These are phyloP conservation scores for Filobasidium floriforme DNA, from an alignment of 768 basidiomycete genomes.

Conservation along the genomic window DNA sequence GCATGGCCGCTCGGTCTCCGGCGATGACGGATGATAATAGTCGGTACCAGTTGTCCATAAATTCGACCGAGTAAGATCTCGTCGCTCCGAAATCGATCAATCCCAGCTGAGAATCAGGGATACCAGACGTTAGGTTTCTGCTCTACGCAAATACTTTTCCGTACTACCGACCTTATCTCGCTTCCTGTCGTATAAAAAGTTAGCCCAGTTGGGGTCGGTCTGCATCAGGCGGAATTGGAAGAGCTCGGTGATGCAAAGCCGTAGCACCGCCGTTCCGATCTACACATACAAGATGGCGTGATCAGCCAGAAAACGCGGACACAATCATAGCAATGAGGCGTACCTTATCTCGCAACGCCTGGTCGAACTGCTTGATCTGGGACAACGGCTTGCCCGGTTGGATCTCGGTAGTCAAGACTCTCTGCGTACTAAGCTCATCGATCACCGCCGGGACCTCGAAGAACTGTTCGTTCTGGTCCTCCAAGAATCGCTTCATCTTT, in stretches of 20 bases:
- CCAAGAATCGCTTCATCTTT: conserved; percentile 50
- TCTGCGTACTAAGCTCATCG: conserved; percentile 69
- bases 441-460: conserved; percentile 78
- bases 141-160: not conserved
- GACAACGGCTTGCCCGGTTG: conserved; percentile 76
- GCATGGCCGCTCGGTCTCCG: conserved; percentile 61
- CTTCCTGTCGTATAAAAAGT: conserved; percentile 77
- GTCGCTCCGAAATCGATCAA: conserved; percentile 96
- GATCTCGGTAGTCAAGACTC: conserved; percentile 81
- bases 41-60: conserved; percentile 78
- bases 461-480: conserved; percentile 54
- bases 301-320: not conserved
- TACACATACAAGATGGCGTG: conserved; percentile 39
- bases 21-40: conserved; percentile 73
- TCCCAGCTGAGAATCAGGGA: conserved; percentile 53
- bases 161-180: conserved; percentile 53
- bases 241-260: conserved; percentile 80
- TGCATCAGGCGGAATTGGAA: conserved; percentile 92
- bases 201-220: conserved; percentile 97
- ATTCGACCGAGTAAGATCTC: conserved; percentile 69
- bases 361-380: conserved; percentile 49
- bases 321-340: conserved; percentile 7
- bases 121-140: not conserved
- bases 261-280: conserved; percentile 76
- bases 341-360: conserved; percentile 67